phyloP scores from a whole-genome alignment of 805 yeast genomes.

The Metschnikowia sp. region DNA sequence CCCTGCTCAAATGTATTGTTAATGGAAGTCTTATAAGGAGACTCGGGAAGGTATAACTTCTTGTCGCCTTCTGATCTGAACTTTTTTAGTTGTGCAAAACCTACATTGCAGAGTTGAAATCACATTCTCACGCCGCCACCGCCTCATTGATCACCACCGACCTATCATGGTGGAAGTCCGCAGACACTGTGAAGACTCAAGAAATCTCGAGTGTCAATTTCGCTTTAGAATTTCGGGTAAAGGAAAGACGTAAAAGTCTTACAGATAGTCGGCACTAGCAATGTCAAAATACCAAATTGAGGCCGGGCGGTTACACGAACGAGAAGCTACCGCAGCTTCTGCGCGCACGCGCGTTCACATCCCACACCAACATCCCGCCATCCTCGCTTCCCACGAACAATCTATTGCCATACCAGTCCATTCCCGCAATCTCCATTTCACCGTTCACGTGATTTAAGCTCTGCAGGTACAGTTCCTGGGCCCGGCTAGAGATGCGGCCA shows the following conservation, averaged over 20 bases:
- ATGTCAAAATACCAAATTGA: not conserved
- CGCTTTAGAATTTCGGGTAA: not conserved
- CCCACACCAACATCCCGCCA: slow-evolving; percentile 68
- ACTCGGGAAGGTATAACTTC: too few species aligned
- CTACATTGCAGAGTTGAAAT: too few species aligned
- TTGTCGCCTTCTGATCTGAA: too few species aligned
- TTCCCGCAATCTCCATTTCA: slow-evolving; percentile 42
- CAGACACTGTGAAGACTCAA: not conserved
- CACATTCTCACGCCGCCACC: not conserved
- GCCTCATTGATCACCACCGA: too few species aligned
- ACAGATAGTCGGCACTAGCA: not conserved
- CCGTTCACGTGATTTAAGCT: slow-evolving; percentile 36
- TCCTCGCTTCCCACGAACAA: slow-evolving; percentile 44
- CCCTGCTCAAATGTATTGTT: too few species aligned
- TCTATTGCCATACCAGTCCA: slow-evolving; percentile 34
- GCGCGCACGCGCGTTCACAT: slow-evolving; percentile 60
- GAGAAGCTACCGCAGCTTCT: slow-evolving; percentile 58
- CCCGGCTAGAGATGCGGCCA: slow-evolving; percentile 7
- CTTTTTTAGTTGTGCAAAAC: too few species aligned
- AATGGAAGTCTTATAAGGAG: too few species aligned
- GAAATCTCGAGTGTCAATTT: too few species aligned
- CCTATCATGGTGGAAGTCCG: not conserved
- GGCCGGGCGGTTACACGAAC: slow-evolving; percentile 20
- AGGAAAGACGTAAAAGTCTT: too few species aligned
- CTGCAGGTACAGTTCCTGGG: slow-evolving; percentile 29